These are phyloP conservation scores for Tylopilus cervinicoccineus DNA, from an alignment of 768 basidiomycete species.

Conservation along the genomic window DNA sequence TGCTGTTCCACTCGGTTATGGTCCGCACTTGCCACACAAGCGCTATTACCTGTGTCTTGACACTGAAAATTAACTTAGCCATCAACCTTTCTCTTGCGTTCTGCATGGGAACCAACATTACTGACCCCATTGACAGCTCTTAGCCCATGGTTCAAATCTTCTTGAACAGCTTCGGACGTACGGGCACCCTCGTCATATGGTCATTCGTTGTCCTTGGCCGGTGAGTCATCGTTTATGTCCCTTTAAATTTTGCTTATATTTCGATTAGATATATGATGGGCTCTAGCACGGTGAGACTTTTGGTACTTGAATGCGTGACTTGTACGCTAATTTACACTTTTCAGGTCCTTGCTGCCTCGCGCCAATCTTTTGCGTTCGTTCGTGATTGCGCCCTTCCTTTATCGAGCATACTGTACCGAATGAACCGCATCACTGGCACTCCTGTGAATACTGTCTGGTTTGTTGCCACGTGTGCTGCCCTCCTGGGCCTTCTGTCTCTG, in stretches of 20 bases:
- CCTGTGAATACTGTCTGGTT: conserved; percentile 63
- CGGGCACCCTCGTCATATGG: conserved; percentile 48
- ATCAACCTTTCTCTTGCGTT: conserved; percentile 53
- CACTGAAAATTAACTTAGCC: conserved; percentile 22
- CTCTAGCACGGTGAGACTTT: conserved; percentile 40
- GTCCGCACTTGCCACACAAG: conserved; percentile 19
- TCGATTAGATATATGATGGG: conserved; percentile 43
- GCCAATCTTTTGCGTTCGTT: conserved; percentile 56
- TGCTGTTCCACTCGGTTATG: conserved; percentile 44
- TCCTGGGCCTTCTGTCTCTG: conserved; percentile 52
- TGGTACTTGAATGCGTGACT: neutral
- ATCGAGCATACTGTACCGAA: conserved; percentile 49
- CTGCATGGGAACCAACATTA: conserved; percentile 53
- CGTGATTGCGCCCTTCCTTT: conserved; percentile 62
- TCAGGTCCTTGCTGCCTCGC: conserved; percentile 46
- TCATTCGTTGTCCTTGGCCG: conserved; percentile 47
- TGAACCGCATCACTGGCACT: conserved; percentile 48
- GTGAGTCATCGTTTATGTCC: conserved; percentile 25
- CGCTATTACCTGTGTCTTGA: neutral
- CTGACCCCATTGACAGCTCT: conserved; percentile 34
- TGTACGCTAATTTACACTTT: conserved; percentile 4
- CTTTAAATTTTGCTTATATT: neutral
- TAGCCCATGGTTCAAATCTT: conserved; percentile 49
- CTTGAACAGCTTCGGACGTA: conserved; percentile 40
- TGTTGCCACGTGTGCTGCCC: conserved; percentile 33